Conservation (phyloP, 345 rosid genomes). For the Rhodomyrtus tomentosa region DNA sequence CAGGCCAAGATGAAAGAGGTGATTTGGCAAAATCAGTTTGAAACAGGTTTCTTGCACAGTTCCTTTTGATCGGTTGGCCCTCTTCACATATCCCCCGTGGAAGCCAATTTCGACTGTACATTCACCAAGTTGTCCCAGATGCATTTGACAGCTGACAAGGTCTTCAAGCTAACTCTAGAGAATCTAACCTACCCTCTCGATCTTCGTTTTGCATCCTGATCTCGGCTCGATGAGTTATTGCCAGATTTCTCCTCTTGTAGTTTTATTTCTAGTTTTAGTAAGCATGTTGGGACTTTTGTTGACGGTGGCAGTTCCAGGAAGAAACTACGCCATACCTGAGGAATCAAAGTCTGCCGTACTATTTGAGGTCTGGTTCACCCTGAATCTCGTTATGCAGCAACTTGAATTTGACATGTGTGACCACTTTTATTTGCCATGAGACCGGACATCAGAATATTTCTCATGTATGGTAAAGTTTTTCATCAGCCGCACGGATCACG, state of each 20-base stretch:
- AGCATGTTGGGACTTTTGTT: neutral
- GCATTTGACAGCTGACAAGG: constrained; percentile 12
- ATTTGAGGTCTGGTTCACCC: neutral
- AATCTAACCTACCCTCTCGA: neutral
- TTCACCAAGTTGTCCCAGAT: constrained; percentile 19
- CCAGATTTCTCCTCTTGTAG: neutral
- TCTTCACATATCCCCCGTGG: neutral
- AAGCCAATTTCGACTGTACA: constrained; percentile 4
- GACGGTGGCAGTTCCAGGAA: neutral
- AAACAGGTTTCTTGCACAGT: neutral
- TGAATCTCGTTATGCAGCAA: neutral
- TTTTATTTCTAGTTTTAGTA: neutral
- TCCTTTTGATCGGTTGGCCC: neutral
- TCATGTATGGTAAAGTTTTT: neutral
- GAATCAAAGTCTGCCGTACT: neutral
- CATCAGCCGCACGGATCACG: neutral
- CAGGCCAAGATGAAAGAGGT: constrained; percentile 6
- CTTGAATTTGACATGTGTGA: neutral
- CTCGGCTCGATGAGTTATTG: neutral
- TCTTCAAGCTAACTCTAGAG: constrained; percentile 12
- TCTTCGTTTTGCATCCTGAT: neutral
- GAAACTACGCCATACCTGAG: neutral
- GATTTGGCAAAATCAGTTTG: constrained; percentile 10
- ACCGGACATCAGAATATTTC: neutral
- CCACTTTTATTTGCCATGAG: neutral